phyloP scores from a whole-genome alignment of 192 early-diverging fungal genomes.

The Lobosporangium transversale region DNA sequence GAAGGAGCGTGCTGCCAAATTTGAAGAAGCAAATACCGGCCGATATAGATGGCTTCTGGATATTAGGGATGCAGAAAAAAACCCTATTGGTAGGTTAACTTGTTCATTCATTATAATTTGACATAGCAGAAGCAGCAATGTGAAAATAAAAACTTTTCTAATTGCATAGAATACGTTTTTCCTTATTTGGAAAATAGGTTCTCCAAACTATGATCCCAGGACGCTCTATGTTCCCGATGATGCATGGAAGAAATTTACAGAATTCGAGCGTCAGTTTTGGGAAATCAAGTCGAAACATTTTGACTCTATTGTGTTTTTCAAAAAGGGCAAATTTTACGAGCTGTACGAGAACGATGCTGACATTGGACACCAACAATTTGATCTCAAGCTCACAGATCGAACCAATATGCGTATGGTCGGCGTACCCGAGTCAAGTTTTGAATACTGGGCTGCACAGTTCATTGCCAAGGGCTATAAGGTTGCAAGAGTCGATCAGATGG shows the following conservation, averaged over 20 bases:
- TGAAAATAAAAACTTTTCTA: neutral
- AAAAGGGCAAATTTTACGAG: conserved; percentile 99
- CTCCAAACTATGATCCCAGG: conserved; percentile 90
- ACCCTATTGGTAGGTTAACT: conserved; percentile 58
- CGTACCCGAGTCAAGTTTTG: conserved; percentile 93
- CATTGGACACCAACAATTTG: conserved; percentile 95
- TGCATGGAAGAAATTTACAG: conserved; percentile 89
- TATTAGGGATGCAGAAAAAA: conserved; percentile 79
- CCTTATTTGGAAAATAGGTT: conserved; percentile 34
- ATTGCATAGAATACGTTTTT: too few relatives aligned
- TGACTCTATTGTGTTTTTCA: conserved; percentile 95
- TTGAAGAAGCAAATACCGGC: conserved; percentile 87
- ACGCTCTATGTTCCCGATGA: conserved; percentile 84
- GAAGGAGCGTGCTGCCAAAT: conserved; percentile 69
- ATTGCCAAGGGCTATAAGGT: conserved; percentile 94
- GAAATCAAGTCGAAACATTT: conserved; percentile 95
- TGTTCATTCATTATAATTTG: neutral
- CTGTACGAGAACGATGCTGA: conserved; percentile 99
- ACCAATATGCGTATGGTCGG: conserved; percentile 99
- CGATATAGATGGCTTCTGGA: conserved; percentile 90
- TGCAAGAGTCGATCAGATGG: conserved; percentile 97
- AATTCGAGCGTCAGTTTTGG: conserved; percentile 99
- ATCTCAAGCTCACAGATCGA: conserved; percentile 94
- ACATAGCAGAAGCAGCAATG: neutral
- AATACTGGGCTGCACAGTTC: conserved; percentile 96